phyloP scores from a whole-genome alignment of 1,139 yeast species.

The Suhomyces anneliseae region DNA sequence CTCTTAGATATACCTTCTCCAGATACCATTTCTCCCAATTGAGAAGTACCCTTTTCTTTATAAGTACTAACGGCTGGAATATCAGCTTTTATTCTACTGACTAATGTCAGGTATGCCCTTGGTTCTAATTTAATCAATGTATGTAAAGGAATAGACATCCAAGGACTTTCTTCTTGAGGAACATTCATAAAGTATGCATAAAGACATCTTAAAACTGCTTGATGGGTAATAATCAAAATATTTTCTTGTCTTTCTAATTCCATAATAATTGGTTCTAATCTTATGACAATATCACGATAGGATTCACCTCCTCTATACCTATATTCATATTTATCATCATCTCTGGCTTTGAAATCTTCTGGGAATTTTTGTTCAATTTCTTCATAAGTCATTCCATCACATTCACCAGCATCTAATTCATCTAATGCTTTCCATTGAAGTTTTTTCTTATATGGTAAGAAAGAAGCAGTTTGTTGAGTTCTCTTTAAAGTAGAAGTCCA shows the following conservation, averaged over 20 bases:
- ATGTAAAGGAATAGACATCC: slow-evolving; percentile 98
- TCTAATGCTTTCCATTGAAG: slow-evolving; percentile 96
- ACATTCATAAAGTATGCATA: slow-evolving; percentile 98
- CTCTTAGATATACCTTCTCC: slow-evolving; percentile 32
- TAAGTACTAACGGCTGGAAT: slow-evolving; percentile 97
- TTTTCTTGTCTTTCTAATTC: slow-evolving; percentile 97
- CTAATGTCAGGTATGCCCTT: slow-evolving; percentile 85
- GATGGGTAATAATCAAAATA: slow-evolving; percentile 93
- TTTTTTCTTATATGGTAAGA: slow-evolving; percentile 73
- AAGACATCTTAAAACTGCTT: slow-evolving; percentile 93
- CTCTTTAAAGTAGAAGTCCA: slow-evolving; percentile 95
- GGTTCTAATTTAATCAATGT: slow-evolving; percentile 93
- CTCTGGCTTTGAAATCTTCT: slow-evolving; percentile 93
- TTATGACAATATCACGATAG: slow-evolving; percentile 89
- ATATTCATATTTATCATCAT: slow-evolving; percentile 92
- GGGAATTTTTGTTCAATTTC: slow-evolving; percentile 81
- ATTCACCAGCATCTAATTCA: slow-evolving; percentile 96
- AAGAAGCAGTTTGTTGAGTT: slow-evolving; percentile 90
- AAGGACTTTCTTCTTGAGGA: slow-evolving; percentile 95
- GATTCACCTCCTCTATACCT: slow-evolving; percentile 97
- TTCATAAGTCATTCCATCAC: slow-evolving; percentile 92
- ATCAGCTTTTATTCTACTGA: slow-evolving; percentile 87
- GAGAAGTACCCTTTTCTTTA: slow-evolving; percentile 88
- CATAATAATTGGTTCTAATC: slow-evolving; percentile 96
- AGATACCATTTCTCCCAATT: slow-evolving; percentile 57